Evolutionary conservation across 2,329 filamentous ascomycete genomes (phyloP).

Genomic region (Talaromyces verruculosus): DNA sequence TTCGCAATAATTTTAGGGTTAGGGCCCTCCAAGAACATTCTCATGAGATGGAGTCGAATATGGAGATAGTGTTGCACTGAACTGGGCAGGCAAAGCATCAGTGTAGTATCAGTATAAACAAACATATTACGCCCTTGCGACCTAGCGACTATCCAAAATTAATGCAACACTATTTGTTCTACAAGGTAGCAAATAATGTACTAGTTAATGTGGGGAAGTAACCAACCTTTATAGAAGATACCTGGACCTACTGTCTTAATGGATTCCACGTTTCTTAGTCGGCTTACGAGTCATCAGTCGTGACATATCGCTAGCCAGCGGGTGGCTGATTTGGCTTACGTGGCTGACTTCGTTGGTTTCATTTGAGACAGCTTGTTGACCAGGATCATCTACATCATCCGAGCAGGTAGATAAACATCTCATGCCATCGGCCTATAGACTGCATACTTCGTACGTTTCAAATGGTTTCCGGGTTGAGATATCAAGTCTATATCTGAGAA

Average conservation of each 20-base stretch:
- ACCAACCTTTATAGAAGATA: not conserved
- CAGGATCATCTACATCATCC: not conserved
- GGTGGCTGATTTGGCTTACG: not conserved
- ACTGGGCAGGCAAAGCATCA: not conserved
- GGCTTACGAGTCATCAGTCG: not conserved
- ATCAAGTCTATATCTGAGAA: not conserved
- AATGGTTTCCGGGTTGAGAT: not conserved
- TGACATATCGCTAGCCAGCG: not conserved
- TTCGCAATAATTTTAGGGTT: not conserved
- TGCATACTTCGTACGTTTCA: not conserved
- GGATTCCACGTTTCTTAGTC: not conserved
- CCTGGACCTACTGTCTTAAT: not conserved
- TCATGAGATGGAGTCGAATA: not conserved
- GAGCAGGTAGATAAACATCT: not conserved
- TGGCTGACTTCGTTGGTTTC: not conserved
- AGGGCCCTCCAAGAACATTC: not conserved
- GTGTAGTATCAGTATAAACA: not conserved
- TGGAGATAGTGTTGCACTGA: not conserved
- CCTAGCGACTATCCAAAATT: not conserved
- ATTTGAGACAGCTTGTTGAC: not conserved
- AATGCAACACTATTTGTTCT: not conserved
- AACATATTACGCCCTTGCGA: not conserved
- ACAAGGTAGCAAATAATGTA: not conserved
- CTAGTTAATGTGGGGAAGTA: not conserved
- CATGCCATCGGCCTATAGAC: not conserved